Evolutionary conservation across 2,329 filamentous ascomycete genomes (phyloP).

Genomic region (Phialemoniopsis sp.): DNA sequence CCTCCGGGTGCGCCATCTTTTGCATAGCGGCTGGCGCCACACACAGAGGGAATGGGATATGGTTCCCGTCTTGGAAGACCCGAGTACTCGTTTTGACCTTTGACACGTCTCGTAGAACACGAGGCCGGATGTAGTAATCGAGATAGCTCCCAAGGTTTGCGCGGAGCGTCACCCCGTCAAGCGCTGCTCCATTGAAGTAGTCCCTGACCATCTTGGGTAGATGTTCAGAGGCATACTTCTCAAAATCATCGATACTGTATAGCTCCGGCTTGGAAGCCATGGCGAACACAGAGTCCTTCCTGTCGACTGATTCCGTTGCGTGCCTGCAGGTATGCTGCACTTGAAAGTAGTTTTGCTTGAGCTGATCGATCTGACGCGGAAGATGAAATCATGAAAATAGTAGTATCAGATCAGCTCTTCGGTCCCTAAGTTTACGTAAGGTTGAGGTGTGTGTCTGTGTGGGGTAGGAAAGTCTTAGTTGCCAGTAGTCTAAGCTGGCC

Average conservation of each 20-base stretch:
- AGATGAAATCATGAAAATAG: too few species aligned
- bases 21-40: slow-evolving; percentile 1
- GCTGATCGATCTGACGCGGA: too few species aligned
- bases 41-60: background rate
- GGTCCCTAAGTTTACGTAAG: too few species aligned
- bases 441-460: too few species aligned
- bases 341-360: too few species aligned
- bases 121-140: background rate
- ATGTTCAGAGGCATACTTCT: slow-evolving; percentile 1
- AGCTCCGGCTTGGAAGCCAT: background rate
- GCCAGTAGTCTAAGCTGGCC: too few species aligned
- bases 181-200: background rate
- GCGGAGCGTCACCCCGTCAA: slow-evolving; percentile 1
- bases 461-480: too few species aligned
- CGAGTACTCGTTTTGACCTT: slow-evolving; percentile 9
- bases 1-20: slow-evolving; percentile 1
- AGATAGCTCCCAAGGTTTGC: slow-evolving; percentile 4
- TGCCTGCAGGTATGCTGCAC: too few species aligned
- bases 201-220: slow-evolving; percentile 1
- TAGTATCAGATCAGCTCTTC: too few species aligned
- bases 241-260: background rate
- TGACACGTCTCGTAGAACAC: slow-evolving; percentile 15
- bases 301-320: too few species aligned
- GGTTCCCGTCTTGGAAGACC: background rate
- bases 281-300: background rate